These are phyloP conservation scores for Pontederia crassipes DNA, from an alignment of 176 grass and related monocot species.

Conservation along the genomic window DNA sequence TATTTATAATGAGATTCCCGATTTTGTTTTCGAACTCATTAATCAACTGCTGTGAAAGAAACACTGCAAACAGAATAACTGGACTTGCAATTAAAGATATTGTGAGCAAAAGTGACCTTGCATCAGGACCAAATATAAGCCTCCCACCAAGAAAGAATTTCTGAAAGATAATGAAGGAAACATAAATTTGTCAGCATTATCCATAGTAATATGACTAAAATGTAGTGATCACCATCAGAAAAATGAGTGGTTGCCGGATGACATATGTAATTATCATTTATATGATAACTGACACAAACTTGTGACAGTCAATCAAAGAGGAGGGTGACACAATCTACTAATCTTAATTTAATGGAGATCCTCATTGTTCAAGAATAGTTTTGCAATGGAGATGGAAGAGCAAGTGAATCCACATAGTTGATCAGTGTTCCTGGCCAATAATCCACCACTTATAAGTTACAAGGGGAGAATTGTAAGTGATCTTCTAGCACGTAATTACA, in stretches of 20 bases:
- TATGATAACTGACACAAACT: no score
- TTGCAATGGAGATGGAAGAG: no score
- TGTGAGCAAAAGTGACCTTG: slow-evolving; percentile 64
- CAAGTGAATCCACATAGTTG: no score
- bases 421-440: no score
- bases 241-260: background rate
- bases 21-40: slow-evolving; percentile 40
- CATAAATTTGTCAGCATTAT: background rate
- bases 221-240: slow-evolving; percentile 1
- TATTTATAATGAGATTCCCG: slow-evolving; percentile 40
- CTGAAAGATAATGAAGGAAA: slow-evolving; percentile 17
- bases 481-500: no score
- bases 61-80: slow-evolving; percentile 43
- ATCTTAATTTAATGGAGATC: no score
- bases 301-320: no score
- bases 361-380: no score
- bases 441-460: no score
- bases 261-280: no score
- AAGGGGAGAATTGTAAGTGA: no score
- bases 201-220: background rate
- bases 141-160: slow-evolving; percentile 66
- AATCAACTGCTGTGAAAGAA: slow-evolving; percentile 52
- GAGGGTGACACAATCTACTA: no score
- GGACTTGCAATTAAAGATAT: slow-evolving; percentile 64
- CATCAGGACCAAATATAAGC: slow-evolving; percentile 88